Base-by-base conservation (phyloP, 2,329 filamentous ascomycete genomes). In the Neoarthrinium moseri region DNA sequence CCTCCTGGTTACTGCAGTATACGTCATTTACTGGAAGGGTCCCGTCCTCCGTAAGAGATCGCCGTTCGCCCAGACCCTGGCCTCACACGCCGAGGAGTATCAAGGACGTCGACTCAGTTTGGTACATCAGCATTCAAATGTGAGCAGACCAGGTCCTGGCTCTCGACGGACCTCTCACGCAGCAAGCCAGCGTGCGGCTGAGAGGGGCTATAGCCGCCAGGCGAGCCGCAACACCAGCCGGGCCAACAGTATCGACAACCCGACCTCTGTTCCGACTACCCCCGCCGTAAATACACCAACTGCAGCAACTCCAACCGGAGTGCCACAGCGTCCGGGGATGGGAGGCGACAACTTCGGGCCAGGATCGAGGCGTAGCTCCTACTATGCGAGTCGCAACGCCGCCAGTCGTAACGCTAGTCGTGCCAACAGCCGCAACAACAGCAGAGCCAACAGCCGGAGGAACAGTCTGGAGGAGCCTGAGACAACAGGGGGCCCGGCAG, bases 1-100 rank as follows among this genome's bases (percentile, higher is more conserved):
- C 6, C 55, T 80, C 15, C 67, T 83, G 2, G 70, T 75, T 20
- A 69, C 74, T 37, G 74, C 78, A 0, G 75, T 82, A 4, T 82
- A 77, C 50, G 60, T 78, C 7, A 78, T 83, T 52, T 83, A 81
- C 55, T 74, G 69, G 68, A 79, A 81, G 53, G 79, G 80, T 0
- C 75, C 77, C 0, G 57, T 63, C 3, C 72, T 83, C 7, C 68
- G 80, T 3, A 70, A 63, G 26, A 70, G 67, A 27, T 77, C 73
- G 33, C 73, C 73, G 30, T 82, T 82, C 56, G 78, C 78, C 3
- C 83, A 87, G 65, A 75, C 75, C 32, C 67, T 88, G 3, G 78
- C 78, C 10, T 66, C 68, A 15, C 74, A 53, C 5, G 46, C 42
- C 7, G 49, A 46, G 13, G 48, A 59, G 13, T 45, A 49, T 18